Percentiles rank a stretch among this genome's conserved stretches.
These are phyloP conservation scores for Bromus sterilis DNA, from an alignment of 176 grass and related monocot genomes.

Conservation along the genomic window DNA sequence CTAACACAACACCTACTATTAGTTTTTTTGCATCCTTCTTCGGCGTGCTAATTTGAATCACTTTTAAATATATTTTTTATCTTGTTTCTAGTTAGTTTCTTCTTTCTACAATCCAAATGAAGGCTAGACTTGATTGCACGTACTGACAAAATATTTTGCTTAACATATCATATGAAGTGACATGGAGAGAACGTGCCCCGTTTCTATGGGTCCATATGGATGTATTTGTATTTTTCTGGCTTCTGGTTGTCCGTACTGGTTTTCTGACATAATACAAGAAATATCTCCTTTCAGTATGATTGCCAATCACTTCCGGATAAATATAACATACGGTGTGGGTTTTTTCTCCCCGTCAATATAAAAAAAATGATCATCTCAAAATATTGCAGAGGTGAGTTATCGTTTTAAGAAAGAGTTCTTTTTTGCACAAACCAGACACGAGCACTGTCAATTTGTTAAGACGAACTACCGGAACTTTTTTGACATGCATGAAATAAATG, in stretches of 20 bases:
- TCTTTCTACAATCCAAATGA: neutral
- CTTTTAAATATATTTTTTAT: conserved; percentile 2
- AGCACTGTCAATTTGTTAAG: too few relatives aligned
- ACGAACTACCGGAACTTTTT: too few relatives aligned
- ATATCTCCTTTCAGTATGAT: neutral
- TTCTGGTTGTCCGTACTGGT: neutral
- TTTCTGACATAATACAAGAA: neutral
- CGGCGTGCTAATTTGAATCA: neutral
- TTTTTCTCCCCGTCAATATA: neutral
- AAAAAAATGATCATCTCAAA: neutral
- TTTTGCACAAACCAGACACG: neutral
- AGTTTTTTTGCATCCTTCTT: conserved; percentile 11
- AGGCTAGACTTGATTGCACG: neutral
- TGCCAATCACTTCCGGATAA: neutral
- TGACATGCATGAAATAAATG: too few relatives aligned
- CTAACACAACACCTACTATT: conserved; percentile 27
- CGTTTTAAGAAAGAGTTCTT: neutral
- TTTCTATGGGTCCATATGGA: neutral
- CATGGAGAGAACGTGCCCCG: neutral
- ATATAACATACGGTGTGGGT: neutral
- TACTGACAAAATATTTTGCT: neutral
- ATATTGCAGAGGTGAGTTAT: neutral
- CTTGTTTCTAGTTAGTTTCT: neutral
- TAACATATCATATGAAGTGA: conserved; percentile 1
- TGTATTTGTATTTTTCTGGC: neutral